These are phyloP conservation scores for Gynandropsis gynandra DNA, from an alignment of 345 rosid species.

Conservation along the genomic window DNA sequence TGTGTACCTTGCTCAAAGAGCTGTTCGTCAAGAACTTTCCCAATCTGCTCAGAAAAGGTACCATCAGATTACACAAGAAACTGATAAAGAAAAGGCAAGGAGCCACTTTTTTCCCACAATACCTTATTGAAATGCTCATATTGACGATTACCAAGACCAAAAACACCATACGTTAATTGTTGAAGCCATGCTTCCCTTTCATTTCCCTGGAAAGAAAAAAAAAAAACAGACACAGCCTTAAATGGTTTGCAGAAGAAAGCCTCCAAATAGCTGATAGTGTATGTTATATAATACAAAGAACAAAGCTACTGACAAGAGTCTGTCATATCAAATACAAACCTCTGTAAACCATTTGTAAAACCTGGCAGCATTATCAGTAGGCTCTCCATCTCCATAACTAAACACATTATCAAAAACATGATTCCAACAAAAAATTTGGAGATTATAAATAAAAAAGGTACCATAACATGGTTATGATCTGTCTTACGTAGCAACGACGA, in stretches of 20 bases:
- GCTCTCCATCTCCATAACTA: conserved; percentile 99
- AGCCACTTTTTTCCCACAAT: background rate
- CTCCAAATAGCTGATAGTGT: background rate
- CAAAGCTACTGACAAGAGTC: background rate
- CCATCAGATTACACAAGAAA: conserved; percentile 11
- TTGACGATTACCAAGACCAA: conserved; percentile 90
- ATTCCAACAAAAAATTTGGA: conserved; percentile 7
- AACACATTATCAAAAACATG: conserved; percentile 17
- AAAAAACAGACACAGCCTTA: background rate
- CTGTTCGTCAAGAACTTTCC: conserved; percentile 52
- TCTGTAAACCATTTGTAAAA: conserved; percentile 93
- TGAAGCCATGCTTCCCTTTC: conserved; percentile 56
- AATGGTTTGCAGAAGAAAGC: background rate
- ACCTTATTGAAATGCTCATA: conserved; percentile 99
- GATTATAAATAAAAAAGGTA: conserved; percentile 6
- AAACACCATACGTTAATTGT: conserved; percentile 60
- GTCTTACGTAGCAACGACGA: conserved; percentile 70
- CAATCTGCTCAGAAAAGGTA: conserved; percentile 38
- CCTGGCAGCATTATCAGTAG: conserved; percentile 93
- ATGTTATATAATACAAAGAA: background rate
- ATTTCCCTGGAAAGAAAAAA: conserved; percentile 38
- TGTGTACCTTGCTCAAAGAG: conserved; percentile 50
- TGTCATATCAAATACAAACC: conserved; percentile 29
- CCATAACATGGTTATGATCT: background rate
- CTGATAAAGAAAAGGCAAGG: conserved; percentile 14